Evolutionary conservation across 306 rosid genomes (phyloP), one percentile per base, ranked within the genome.

Genomic region (Nissolia schottii): DNA sequence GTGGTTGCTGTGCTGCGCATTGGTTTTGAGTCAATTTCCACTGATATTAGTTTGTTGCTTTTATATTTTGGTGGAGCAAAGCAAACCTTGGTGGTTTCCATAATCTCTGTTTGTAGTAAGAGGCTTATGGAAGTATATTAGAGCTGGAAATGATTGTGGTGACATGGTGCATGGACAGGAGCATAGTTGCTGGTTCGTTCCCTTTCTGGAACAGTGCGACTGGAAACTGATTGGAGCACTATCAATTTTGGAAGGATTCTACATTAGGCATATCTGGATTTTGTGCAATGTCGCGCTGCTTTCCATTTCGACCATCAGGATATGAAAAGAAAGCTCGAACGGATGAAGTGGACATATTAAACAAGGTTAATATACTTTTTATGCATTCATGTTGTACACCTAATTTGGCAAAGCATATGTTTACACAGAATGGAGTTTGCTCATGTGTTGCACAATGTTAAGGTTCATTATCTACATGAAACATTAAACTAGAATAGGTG

Each of bases 251-350:
- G 83, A 79, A 91, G 89, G 82, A 45, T 68, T 82, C 70, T 49
- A 57, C 54, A 66, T 82, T 75, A 62, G 72, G 73, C 80, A 7
- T 77, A 71, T 83, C 73, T 72, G 83, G 86, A 71, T 74, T 89
- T 76, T 83, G 87, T 88, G 92, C 98, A 81, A 94, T 94, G 98
- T 94, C 97, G 79, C 98, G 98, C 79, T 94, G 98, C 89, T 94
- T 86, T 86, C 91, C 98, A 67, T 94, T 94, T 81, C 95, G 92
- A 34, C 97, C 96, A 41, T 91, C 92, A 19, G 98, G 97, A 81
- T 94, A 91, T 87, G 91, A 84, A 85, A 94, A 88, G 89, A 87
- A 85, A 83, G 75, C 82, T 79, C 80, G 82, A 81, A 70, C 85
- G 3, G 91, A 87, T 77, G 89, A 87, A 45, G 86, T 60, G 71